A percentile compares a stretch with the other conserved stretches of the same genome.
Evolutionary conservation across 148 eudicot genomes (phyloP).

Genomic region (Fallopia convolvulus): DNA sequence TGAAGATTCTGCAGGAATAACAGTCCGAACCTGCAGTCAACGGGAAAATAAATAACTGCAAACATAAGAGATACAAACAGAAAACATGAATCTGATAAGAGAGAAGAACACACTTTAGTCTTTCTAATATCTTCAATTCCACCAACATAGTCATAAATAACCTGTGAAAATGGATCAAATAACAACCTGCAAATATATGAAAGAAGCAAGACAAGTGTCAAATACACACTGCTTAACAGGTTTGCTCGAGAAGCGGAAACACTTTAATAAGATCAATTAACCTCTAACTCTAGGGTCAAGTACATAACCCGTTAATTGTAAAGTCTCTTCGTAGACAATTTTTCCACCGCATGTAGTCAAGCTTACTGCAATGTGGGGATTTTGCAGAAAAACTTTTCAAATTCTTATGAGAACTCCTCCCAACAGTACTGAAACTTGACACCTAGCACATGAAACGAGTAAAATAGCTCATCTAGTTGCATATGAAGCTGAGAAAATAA

Average conservation of each 20-base stretch:
- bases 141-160: slow-evolving; percentile 71
- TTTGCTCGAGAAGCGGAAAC: background rate
- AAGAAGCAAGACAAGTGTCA: slow-evolving; percentile 2
- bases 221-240: background rate
- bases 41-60: background rate
- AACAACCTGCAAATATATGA: slow-evolving; percentile 38
- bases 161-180: slow-evolving; percentile 76
- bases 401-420: slow-evolving; percentile 19
- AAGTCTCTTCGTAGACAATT: slow-evolving; percentile 79
- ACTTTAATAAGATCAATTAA: slow-evolving; percentile 9
- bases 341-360: slow-evolving; percentile 74
- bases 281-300: slow-evolving; percentile 31
- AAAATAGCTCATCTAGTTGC: background rate
- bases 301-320: slow-evolving; percentile 82
- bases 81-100: slow-evolving; percentile 5
- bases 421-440: slow-evolving; percentile 73
- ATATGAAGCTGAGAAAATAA: background rate
- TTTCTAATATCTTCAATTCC: slow-evolving; percentile 69
- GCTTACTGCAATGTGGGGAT: slow-evolving; percentile 38
- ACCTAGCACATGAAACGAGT: slow-evolving; percentile 38
- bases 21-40: slow-evolving; percentile 53
- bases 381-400: slow-evolving; percentile 20
- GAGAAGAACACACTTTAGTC: slow-evolving; percentile 61
- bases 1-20: slow-evolving; percentile 53
- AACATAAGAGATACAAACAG: background rate